Conservation (phyloP, 2,329 filamentous ascomycete species). For the Pyrenophora graminea region DNA sequence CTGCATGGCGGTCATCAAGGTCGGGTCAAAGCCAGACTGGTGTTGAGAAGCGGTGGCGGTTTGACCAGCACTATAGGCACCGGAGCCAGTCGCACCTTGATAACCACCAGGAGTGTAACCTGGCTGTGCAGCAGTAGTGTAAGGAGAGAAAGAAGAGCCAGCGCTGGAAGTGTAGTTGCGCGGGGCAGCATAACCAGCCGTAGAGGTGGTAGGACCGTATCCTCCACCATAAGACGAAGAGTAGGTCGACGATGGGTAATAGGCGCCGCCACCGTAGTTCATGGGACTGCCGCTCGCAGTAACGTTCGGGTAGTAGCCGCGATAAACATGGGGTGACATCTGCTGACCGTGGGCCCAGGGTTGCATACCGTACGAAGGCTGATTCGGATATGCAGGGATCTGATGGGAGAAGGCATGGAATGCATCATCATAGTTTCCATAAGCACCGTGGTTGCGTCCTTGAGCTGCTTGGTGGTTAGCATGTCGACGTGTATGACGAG, state of each 20-base stretch:
- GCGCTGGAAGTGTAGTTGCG: constrained; percentile 21
- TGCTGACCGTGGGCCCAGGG: constrained; percentile 33
- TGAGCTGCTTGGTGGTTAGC: constrained; percentile 24
- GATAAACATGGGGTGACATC: constrained; percentile 27
- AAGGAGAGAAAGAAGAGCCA: constrained; percentile 17
- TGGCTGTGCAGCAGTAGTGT: constrained; percentile 7
- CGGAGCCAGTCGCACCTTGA: constrained; percentile 2
- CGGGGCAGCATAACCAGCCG: constrained; percentile 15
- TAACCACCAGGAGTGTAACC: constrained; percentile 8
- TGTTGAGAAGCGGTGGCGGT: constrained; percentile 13
- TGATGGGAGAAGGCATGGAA: constrained; percentile 42
- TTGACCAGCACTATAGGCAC: background rate
- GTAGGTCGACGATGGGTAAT: constrained; percentile 36
- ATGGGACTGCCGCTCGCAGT: constrained; percentile 36
- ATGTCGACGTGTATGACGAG: background rate
- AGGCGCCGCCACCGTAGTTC: constrained; percentile 37
- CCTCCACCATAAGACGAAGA: constrained; percentile 30
- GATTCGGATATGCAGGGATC: constrained; percentile 29
- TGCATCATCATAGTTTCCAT: constrained; percentile 31
- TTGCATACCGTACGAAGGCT: constrained; percentile 32
- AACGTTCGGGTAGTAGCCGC: constrained; percentile 25
- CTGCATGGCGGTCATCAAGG: constrained; percentile 28
- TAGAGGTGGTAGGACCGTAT: constrained; percentile 20
- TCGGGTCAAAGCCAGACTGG: constrained; percentile 19
- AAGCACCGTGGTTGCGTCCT: constrained; percentile 21